Base-by-base conservation (phyloP, 1,284 basidiomycete species). In the Ceratorhiza oryzae-sativae region DNA sequence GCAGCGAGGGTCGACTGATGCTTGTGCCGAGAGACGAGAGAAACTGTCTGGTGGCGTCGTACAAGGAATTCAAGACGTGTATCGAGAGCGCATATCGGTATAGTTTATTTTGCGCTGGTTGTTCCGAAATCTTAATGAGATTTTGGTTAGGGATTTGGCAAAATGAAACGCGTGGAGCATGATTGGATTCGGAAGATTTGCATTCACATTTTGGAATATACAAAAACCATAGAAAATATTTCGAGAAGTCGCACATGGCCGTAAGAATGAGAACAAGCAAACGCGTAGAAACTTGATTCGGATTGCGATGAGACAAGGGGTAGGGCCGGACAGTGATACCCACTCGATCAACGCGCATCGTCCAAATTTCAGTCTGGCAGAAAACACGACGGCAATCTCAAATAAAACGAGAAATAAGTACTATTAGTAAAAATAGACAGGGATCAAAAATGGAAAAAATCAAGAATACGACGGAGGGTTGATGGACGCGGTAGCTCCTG, bases 21-120 rank as follows among this genome's bases (percentile, higher is more conserved):
- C 86, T 99, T 46, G 89, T 97, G 25, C 91, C 94, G 20, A 85
- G 97, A 76, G 93, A 98, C 82, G 93, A 97, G 79, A 95, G 97
- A 82, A 97, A 91, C 79, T 98, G 97, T 80, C 84, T 99, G 25
- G 94, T 99, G 18, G 97, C 98, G 49, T 94, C 89, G 79, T 99
- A 97, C 81, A 91, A 92, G 77, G 97, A 99, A 75, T 86, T 97
- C 81, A 95, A 93, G 82, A 81, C 87, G 9, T 95, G 92, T 79
- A 86, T 97, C 68, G 91, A 95, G 73, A 86, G 88, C 12, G 91
- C 94, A 0, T 96, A 94, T 78, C 80, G 78, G 84, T 85, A 77
- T 13, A 39, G 6, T 13, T 13, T 6, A 39, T 6, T 39, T 6
- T 39, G 13, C 36, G 13, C 8, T 6, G 36, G 13, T 6, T 39